Evolutionary conservation across 768 basidiomycete genomes (phyloP), one percentile per base, ranked within the genome.

Genomic region (Amanita thiersii): DNA sequence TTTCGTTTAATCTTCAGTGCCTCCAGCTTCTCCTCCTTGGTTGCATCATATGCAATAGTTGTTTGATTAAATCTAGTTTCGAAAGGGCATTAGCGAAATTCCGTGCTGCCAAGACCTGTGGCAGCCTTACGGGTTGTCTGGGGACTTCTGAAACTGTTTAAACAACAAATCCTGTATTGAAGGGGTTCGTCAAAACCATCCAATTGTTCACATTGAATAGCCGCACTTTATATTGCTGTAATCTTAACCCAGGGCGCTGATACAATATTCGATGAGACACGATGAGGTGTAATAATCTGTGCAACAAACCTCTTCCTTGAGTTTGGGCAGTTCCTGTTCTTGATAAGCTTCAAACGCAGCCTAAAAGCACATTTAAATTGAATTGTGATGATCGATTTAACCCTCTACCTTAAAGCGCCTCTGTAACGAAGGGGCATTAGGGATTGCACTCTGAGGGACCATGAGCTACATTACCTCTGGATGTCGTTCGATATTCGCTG

Each of bases 81-180:
- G n/a, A 14, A n/a, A 20, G 15, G 6, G 14, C 15, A 8, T 37
- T 17, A 10, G 5, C n/a, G n/a, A n/a, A 25, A 20, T 19, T 15
- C 9, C 2, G 19, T 25, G 17, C 9, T 15, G 17, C 23, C 28
- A 10, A 25, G 25, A n/a, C 9, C 14, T 21, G 21, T 3, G 1
- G 25, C 26, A 24, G 12, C 60, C 84, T 56, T 63, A 93, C 91
- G 92, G 87, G 61, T 96, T 96, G 47, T 96, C 92, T 0, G 91
- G 88, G 1, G 87, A 82, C 61, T 96, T 97, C 61, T 96, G 88
- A 79, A 97, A 97, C 59, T 89, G 80, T 63, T 94, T 96, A 75
- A 77, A 83, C 36, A 96, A 64, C 37, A 91, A 63, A 46, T 97
- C 92, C 77, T 90, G 56, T 28, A 28, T 28, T 40, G 40, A 47